phyloP scores from a whole-genome alignment of 306 rosid species.

The Oemleria cerasiformis region DNA sequence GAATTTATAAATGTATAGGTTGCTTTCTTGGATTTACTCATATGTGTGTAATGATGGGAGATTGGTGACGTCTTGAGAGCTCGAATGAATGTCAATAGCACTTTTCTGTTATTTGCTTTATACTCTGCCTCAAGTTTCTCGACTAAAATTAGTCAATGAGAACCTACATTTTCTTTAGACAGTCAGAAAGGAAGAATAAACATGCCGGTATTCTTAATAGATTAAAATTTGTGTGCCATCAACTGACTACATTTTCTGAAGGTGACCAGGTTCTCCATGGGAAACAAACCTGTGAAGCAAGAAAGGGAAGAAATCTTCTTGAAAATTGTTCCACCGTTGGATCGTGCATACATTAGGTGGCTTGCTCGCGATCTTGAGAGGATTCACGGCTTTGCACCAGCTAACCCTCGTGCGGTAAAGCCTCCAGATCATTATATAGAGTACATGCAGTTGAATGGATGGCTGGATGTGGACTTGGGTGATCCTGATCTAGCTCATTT shows the following conservation, averaged over 20 bases:
- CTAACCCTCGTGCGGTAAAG: slow-evolving; percentile 41
- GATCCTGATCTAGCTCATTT: slow-evolving; percentile 69
- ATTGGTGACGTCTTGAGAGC: too few relatives aligned
- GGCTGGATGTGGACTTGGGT: slow-evolving; percentile 60
- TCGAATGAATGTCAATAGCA: too few relatives aligned
- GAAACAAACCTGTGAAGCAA: slow-evolving; percentile 59
- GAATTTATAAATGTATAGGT: too few relatives aligned
- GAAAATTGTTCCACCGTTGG: slow-evolving; percentile 69
- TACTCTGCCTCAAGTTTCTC: not conserved
- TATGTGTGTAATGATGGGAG: too few relatives aligned
- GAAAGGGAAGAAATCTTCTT: slow-evolving; percentile 37
- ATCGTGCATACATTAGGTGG: slow-evolving; percentile 52
- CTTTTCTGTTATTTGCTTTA: not conserved
- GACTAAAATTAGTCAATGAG: too few relatives aligned
- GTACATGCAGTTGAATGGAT: slow-evolving; percentile 67
- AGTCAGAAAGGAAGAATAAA: not conserved
- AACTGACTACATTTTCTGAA: slow-evolving; percentile 11
- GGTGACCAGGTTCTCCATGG: slow-evolving; percentile 39
- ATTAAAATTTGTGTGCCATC: not conserved
- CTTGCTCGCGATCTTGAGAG: slow-evolving; percentile 57
- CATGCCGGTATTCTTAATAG: not conserved
- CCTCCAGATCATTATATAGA: slow-evolving; percentile 71
- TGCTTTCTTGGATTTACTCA: too few relatives aligned
- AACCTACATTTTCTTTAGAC: not conserved
- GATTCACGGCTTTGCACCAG: slow-evolving; percentile 57